Evolutionary conservation across 208 protist genomes (phyloP), one percentile per base, ranked within the genome.

Genomic region (Acanthamoeba rhysodes): DNA sequence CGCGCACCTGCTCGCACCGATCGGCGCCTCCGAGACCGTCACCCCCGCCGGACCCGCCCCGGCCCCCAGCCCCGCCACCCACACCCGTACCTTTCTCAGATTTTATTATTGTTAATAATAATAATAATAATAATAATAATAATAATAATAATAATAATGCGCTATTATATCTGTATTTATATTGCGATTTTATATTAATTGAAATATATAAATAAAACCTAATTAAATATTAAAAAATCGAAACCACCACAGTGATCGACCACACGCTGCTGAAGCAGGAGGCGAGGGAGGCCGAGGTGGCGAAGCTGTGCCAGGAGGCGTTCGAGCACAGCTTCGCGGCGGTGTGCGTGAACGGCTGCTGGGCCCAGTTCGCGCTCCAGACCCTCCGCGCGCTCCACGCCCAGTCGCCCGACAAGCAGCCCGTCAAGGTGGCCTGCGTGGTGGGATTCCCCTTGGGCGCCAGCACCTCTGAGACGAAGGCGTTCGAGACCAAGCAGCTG

Each of bases 381-480:
- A 80, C 70, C 18, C 70, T 94, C 32, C 45, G 66, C 90, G 2
- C 24, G 12, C 55, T 55, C 12, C 29, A 94, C 48, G 41, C 84
- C 24, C 34, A 91, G 57, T 8, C 84, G 2, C 41, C 84, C 62
- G 9, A 66, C 29, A 34, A 72, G 84, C 32, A 24, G 29, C 48
- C 84, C 32, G 62, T 72, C 48, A 64, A 91, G 62, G 96, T 98
- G 12, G 98, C 97, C 41, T 96, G 94, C 64, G 98, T 98, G 2
- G 97, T 98, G 90, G 98, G 98, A 27, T 99, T 99, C 95, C 99
- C 99, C 0, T 97, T 99, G 20, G 99, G 99, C 14, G 97, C 98
- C 82, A 98, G 97, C 95, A 98, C 96, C 0, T 95, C 98, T 0
- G 94, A 95, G 16, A 96, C 97, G 82, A 99, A 99, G 96, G 98